Conservation (phyloP, 495 filamentous ascomycete species). For the Pyronema omphalodes region DNA sequence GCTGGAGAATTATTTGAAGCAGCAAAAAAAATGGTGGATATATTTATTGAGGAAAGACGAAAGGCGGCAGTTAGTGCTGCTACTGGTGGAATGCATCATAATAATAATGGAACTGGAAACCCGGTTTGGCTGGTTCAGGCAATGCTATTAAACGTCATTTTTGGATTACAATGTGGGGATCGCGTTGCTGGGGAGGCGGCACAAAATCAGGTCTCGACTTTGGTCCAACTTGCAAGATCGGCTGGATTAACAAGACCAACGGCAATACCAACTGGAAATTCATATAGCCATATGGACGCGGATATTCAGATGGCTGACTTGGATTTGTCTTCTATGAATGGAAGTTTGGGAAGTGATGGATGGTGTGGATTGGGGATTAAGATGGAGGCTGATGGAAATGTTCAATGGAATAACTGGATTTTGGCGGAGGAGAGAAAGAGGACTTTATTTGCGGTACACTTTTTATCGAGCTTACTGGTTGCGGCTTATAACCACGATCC, state of each 20-base stretch:
- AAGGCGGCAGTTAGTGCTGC: slow-evolving; percentile 60
- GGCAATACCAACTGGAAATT: slow-evolving; percentile 14
- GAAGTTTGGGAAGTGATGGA: slow-evolving; percentile 28
- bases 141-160: slow-evolving; percentile 92
- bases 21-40: slow-evolving; percentile 84
- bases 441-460: slow-evolving; percentile 81
- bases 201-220: slow-evolving; percentile 70
- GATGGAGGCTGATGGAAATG: slow-evolving; percentile 46
- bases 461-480: slow-evolving; percentile 74
- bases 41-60: slow-evolving; percentile 82
- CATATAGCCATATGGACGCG: slow-evolving; percentile 28
- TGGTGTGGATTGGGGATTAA: slow-evolving; percentile 30
- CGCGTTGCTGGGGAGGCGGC: slow-evolving; percentile 80
- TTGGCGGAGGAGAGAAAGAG: slow-evolving; percentile 78
- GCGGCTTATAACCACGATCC: slow-evolving; percentile 86
- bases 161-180: slow-evolving; percentile 89
- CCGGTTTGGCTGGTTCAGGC: slow-evolving; percentile 96
- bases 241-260: slow-evolving; percentile 50
- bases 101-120: slow-evolving; percentile 29
- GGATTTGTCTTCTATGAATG: slow-evolving; percentile 29
- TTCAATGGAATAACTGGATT: slow-evolving; percentile 82
- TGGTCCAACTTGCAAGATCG: slow-evolving; percentile 78
- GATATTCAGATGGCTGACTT: slow-evolving; percentile 29
- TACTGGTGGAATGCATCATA: slow-evolving; percentile 44
- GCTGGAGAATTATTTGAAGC: slow-evolving; percentile 82